These are phyloP conservation scores for Helotiales sp. DNA, from an alignment of 2,329 filamentous ascomycete genomes.

Conservation along the genomic window DNA sequence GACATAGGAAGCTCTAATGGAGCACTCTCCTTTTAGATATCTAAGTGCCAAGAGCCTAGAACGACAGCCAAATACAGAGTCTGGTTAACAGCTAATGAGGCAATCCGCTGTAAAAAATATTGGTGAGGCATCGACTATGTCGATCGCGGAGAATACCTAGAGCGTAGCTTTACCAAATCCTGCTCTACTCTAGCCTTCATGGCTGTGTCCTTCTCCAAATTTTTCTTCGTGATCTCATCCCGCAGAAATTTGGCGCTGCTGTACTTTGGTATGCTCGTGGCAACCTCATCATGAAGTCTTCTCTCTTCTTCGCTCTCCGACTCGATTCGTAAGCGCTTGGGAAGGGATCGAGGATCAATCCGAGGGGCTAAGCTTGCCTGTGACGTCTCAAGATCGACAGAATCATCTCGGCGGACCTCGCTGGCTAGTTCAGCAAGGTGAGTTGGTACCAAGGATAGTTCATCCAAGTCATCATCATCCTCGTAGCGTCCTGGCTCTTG, in stretches of 20 bases:
- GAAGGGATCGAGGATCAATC: neutral
- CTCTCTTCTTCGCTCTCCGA: neutral
- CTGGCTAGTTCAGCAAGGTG: neutral
- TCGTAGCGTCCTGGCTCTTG: neutral
- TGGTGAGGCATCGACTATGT: no score
- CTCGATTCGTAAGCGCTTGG: neutral
- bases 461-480: neutral
- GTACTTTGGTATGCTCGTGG: neutral
- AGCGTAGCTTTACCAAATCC: neutral
- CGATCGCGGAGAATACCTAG: neutral
- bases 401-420: neutral
- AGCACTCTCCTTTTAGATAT: no score
- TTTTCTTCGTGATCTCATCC: neutral
- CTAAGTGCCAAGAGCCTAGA: no score
- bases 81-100: no score
- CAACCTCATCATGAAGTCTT: neutral
- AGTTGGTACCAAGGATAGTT: conserved; percentile 6
- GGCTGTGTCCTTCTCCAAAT: neutral
- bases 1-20: no score
- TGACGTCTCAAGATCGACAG: neutral
- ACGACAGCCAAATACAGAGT: no score
- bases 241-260: neutral
- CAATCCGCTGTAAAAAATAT: no score
- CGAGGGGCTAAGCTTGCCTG: neutral
- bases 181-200: neutral